phyloP scores from a whole-genome alignment of 345 rosid genomes.

The Citrus sp. region DNA sequence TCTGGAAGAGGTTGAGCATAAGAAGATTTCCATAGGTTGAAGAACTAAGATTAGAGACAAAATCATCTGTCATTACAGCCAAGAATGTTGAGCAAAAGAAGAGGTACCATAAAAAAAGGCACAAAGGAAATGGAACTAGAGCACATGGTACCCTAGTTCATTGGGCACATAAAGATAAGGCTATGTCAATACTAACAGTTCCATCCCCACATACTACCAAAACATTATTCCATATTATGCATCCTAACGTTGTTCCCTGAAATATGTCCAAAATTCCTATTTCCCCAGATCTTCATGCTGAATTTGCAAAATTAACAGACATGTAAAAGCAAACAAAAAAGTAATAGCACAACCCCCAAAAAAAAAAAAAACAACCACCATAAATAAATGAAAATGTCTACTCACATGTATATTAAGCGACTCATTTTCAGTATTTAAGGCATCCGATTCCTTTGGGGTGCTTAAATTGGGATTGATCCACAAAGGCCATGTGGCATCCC shows the following conservation, averaged over 20 bases:
- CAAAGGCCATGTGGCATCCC: conserved; percentile 72
- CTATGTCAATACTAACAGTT: neutral
- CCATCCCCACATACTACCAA: neutral
- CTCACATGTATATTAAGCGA: conserved; percentile 32
- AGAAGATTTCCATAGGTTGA: neutral
- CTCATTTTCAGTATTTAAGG: conserved; percentile 12
- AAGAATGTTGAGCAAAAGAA: neutral
- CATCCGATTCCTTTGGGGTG: conserved; percentile 19
- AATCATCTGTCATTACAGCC: neutral
- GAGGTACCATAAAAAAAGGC: neutral
- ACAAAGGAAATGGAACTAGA: neutral
- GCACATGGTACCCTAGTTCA: neutral
- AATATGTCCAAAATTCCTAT: neutral
- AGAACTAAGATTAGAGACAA: neutral
- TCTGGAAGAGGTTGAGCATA: neutral
- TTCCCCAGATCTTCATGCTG: neutral
- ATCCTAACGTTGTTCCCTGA: neutral
- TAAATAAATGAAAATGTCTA: conserved; percentile 15
- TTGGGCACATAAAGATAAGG: neutral
- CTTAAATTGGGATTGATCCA: conserved; percentile 58
- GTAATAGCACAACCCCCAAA: neutral
- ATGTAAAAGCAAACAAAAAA: neutral
- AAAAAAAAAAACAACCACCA: neutral
- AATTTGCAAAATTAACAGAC: neutral
- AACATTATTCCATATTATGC: neutral